Conservation (phyloP, 768 basidiomycete species). For the Kwoniella botswanensis region DNA sequence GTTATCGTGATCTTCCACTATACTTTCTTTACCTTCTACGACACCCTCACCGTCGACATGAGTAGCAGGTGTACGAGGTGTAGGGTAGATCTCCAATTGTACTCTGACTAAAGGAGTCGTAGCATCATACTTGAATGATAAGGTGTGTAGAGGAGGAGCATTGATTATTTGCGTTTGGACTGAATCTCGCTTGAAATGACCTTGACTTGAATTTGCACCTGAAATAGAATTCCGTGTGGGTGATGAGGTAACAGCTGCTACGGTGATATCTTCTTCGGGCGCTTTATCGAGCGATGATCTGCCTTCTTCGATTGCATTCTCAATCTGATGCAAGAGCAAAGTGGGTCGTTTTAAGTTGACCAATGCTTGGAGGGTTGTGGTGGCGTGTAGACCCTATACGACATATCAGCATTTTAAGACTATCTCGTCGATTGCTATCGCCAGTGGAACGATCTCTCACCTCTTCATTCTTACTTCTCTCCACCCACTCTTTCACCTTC, state of each 20-base stretch:
- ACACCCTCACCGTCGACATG: background rate
- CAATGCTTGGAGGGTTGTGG: slow-evolving; percentile 89
- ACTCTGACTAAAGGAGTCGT: slow-evolving; percentile 84
- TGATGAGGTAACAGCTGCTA: slow-evolving; percentile 9
- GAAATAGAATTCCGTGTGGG: slow-evolving; percentile 58
- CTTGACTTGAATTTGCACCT: slow-evolving; percentile 38
- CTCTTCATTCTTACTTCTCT: slow-evolving; percentile 74
- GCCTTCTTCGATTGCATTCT: slow-evolving; percentile 18
- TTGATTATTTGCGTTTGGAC: slow-evolving; percentile 60
- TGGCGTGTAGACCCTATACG: slow-evolving; percentile 75
- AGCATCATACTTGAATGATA: slow-evolving; percentile 92
- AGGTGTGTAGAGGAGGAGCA: slow-evolving; percentile 71
- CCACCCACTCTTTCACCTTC: slow-evolving; percentile 79
- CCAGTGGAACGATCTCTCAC: slow-evolving; percentile 60
- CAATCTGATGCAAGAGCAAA: slow-evolving; percentile 65
- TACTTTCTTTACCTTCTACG: slow-evolving; percentile 58
- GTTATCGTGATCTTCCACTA: slow-evolving; percentile 62
- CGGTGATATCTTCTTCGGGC: slow-evolving; percentile 14
- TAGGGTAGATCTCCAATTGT: slow-evolving; percentile 74
- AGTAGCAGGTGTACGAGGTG: slow-evolving; percentile 58
- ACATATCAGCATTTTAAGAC: background rate
- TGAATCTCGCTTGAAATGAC: slow-evolving; percentile 42
- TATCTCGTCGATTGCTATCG: background rate
- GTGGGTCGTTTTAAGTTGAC: slow-evolving; percentile 93
- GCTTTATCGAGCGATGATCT: slow-evolving; percentile 8